Evolutionary conservation across 192 early-diverging fungal species (phyloP).

Genomic region (Lunasporangiospora selenospora): DNA sequence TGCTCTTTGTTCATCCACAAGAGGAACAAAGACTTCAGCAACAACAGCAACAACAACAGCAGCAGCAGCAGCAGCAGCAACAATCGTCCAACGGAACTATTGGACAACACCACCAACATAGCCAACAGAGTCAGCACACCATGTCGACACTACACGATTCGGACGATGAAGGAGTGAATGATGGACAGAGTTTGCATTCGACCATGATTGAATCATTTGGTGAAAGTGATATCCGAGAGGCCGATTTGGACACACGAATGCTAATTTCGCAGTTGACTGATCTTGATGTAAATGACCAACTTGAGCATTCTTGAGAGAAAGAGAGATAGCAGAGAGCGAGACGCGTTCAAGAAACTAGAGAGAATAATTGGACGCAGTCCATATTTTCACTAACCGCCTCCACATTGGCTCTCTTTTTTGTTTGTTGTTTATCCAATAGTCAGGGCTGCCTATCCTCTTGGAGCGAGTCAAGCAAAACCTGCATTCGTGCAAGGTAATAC

Average conservation of each 20-base stretch:
- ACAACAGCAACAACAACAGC: slow-evolving; percentile 4
- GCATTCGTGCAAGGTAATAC: slow-evolving; percentile 70
- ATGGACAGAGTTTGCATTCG: slow-evolving; percentile 19
- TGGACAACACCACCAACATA: not conserved
- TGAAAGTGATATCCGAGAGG: slow-evolving; percentile 35
- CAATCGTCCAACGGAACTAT: not conserved
- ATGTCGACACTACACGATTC: slow-evolving; percentile 11
- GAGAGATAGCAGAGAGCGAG: not conserved
- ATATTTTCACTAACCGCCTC: not conserved
- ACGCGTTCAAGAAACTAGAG: not conserved
- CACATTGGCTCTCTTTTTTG: not conserved
- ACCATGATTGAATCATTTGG: slow-evolving; percentile 12
- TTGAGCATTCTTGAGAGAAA: not conserved
- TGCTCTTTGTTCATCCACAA: slow-evolving; percentile 46
- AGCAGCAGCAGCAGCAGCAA: not conserved
- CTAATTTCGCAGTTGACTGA: slow-evolving; percentile 47
- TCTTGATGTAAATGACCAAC: slow-evolving; percentile 41
- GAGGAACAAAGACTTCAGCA: slow-evolving; percentile 21
- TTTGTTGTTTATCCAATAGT: slow-evolving; percentile 46
- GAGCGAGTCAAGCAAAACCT: slow-evolving; percentile 75
- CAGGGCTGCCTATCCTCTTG: slow-evolving; percentile 68
- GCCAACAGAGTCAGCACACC: slow-evolving; percentile 8
- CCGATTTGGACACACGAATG: slow-evolving; percentile 25
- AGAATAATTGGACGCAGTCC: too few species aligned
- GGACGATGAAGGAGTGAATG: slow-evolving; percentile 38